Conservation (phyloP, 1,284 basidiomycete genomes). For the Cystobasidium pallidum region DNA sequence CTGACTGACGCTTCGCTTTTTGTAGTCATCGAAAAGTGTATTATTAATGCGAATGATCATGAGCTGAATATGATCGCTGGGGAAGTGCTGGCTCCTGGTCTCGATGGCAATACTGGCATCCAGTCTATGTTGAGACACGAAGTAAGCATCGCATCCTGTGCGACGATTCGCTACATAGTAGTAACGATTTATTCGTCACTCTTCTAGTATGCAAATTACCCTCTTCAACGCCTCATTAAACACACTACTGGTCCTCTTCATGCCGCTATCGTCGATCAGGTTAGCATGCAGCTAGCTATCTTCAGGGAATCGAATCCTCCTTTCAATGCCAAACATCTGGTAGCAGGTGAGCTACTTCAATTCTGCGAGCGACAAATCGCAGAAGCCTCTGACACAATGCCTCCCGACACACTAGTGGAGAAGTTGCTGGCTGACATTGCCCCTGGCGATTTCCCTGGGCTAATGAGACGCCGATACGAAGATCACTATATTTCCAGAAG, state of each 20-base stretch:
- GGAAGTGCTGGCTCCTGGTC: conserved; percentile 56
- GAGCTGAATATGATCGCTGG: conserved; percentile 56
- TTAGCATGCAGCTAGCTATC: conserved; percentile 37
- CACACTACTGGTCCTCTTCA: conserved; percentile 32
- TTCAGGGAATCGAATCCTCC: conserved; percentile 41
- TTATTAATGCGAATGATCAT: conserved; percentile 47
- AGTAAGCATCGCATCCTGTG: background rate
- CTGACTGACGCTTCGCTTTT: too few relatives aligned
- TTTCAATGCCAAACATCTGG: conserved; percentile 40
- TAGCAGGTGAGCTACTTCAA: conserved; percentile 28
- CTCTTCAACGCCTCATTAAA: conserved; percentile 40
- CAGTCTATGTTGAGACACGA: conserved; percentile 44
- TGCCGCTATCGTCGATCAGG: conserved; percentile 36
- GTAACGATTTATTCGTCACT: background rate
- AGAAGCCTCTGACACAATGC: background rate
- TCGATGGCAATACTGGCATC: conserved; percentile 50
- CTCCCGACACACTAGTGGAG: conserved; percentile 5
- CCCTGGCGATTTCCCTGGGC: conserved; percentile 27
- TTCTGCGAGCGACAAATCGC: too few relatives aligned
- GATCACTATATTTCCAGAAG: conserved; percentile 36
- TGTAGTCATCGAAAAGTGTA: conserved; percentile 50
- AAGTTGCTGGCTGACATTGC: conserved; percentile 32
- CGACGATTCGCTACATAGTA: background rate
- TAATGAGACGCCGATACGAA: conserved; percentile 30
- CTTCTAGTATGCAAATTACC: conserved; percentile 37